Percentiles rank a stretch among this genome's conserved stretches.
Conservation (phyloP, 495 filamentous ascomycete genomes). For the Penicillium arizonense region DNA sequence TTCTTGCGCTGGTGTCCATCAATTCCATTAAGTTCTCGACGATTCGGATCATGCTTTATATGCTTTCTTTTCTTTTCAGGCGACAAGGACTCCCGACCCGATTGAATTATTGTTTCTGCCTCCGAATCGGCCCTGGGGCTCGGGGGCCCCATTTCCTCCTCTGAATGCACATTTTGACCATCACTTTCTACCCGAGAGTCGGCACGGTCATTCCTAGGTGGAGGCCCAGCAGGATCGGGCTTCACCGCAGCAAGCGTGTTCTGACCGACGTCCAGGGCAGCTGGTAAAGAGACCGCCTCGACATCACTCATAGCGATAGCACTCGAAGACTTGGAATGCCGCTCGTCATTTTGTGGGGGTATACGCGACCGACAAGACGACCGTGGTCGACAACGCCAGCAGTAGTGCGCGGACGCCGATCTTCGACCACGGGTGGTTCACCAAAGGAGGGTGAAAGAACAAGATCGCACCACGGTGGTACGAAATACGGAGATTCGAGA, state of each 20-base stretch:
- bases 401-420: constrained; percentile 38
- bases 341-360: constrained; percentile 50
- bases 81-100: constrained; percentile 68
- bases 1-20: constrained; percentile 55
- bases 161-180: constrained; percentile 22
- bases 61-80: constrained; percentile 66
- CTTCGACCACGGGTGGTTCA: constrained; percentile 21
- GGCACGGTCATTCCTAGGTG: constrained; percentile 22
- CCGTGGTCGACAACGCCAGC: constrained; percentile 40
- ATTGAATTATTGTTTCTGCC: constrained; percentile 76
- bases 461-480: constrained; percentile 6
- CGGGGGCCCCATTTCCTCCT: constrained; percentile 32
- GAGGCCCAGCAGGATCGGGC: constrained; percentile 29
- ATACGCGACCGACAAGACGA: constrained; percentile 35
- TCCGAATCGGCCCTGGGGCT: constrained; percentile 64
- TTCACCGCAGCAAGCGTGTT: constrained; percentile 36
- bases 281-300: constrained; percentile 43
- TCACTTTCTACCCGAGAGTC: constrained; percentile 20
- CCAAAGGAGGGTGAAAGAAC: constrained; percentile 10
- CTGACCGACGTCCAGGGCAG: constrained; percentile 42
- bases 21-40: constrained; percentile 23
- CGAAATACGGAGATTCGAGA: constrained; percentile 1
- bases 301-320: constrained; percentile 54
- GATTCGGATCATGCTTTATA: constrained; percentile 62
- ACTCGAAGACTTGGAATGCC: constrained; percentile 41